These are phyloP conservation scores for Neofusicoccum sp. DNA, from an alignment of 2,329 filamentous ascomycete species.

Conservation along the genomic window DNA sequence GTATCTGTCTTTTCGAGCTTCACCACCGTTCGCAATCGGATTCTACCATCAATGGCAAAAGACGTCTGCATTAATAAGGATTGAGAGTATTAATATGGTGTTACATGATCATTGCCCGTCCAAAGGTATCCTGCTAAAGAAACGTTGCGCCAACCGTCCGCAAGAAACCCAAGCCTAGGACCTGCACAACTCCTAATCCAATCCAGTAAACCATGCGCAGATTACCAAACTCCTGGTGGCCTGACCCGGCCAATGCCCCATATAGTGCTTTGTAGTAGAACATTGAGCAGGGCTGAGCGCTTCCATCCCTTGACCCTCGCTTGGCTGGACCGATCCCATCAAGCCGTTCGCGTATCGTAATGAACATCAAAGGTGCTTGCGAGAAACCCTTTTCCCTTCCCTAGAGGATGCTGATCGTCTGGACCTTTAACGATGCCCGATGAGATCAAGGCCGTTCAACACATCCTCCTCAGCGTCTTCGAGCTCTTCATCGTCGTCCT, in stretches of 20 bases:
- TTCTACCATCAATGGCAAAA: background rate
- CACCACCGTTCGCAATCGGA: background rate
- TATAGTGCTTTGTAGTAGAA: background rate
- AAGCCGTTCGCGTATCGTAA: background rate
- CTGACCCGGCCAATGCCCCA: background rate
- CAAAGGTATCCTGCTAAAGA: background rate
- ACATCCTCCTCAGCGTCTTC: slow-evolving; percentile 25
- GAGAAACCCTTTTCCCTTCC: background rate
- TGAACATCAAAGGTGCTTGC: background rate
- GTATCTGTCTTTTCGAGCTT: background rate
- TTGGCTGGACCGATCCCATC: background rate
- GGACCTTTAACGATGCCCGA: slow-evolving; percentile 32
- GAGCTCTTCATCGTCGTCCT: slow-evolving; percentile 28
- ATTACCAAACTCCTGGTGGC: background rate
- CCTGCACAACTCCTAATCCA: background rate
- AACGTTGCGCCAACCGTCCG: background rate
- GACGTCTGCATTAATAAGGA: slow-evolving; percentile 4
- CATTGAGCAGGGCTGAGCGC: background rate
- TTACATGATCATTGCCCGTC: background rate
- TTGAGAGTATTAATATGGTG: background rate
- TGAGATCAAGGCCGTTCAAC: slow-evolving; percentile 31
- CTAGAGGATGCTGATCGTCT: background rate
- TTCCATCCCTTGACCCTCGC: background rate
- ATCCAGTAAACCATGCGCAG: background rate
- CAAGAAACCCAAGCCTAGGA: background rate